A percentile compares a stretch with the other conserved stretches of the same genome.
Conservation (phyloP, 176 grass and related monocot genomes). For the Alopecurus myosuroides region DNA sequence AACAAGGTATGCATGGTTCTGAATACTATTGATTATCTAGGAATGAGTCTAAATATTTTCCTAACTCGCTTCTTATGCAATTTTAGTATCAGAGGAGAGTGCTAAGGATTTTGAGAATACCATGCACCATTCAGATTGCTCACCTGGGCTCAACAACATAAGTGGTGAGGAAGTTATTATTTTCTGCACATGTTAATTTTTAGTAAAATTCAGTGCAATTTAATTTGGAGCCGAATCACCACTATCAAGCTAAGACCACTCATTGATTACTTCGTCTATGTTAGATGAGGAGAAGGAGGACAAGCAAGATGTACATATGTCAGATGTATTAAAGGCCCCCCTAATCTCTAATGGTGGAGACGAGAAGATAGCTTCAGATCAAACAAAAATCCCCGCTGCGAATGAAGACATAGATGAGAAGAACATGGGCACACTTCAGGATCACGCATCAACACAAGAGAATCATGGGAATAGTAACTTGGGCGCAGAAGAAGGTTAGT, state of each 20-base stretch:
- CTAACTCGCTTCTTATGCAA: neutral
- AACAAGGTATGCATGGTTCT: constrained; percentile 37
- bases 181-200: neutral
- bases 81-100: constrained; percentile 19
- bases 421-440: neutral
- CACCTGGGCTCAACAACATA: neutral
- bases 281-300: constrained; percentile 26
- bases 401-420: constrained; percentile 22
- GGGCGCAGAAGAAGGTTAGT: constrained; percentile 26
- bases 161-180: constrained; percentile 10
- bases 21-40: neutral
- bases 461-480: neutral
- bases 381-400: neutral
- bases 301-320: neutral
- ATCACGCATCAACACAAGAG: constrained; percentile 20
- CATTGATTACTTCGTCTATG: neutral
- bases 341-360: constrained; percentile 12
- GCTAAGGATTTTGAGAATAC: constrained; percentile 3
- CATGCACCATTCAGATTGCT: neutral
- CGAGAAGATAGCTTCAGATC: constrained; percentile 14
- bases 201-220: neutral
- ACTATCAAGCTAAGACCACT: neutral
- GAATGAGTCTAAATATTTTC: neutral
- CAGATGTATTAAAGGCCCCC: constrained; percentile 16
- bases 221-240: neutral